Evolutionary conservation across 495 filamentous ascomycete genomes (phyloP), one percentile per base, ranked within the genome.

Genomic region (Cercophora scortea): DNA sequence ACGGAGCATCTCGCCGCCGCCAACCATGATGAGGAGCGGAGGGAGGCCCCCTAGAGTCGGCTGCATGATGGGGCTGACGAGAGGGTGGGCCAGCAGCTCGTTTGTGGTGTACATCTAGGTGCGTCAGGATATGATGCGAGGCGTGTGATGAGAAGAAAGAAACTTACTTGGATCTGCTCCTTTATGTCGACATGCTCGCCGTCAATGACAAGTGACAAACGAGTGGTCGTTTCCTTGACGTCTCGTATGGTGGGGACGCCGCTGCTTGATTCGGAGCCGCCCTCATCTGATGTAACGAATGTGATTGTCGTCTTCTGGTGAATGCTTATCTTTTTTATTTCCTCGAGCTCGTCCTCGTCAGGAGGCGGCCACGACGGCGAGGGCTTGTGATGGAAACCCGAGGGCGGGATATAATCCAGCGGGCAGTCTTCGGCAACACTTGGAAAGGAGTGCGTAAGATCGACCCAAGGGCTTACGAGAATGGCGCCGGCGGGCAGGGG

Each of bases 381-480:
- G 0, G 92, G 92, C 50, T 81, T 86, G 49, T 95, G 88, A 34
- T 87, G 79, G 61, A 97, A 97, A 0, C 92, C 92, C 53, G 85
- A 82, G 0, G 83, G 67, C 13, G 92, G 92, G 19, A 97, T 90
- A 59, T 95, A 97, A 61, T 97, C 92, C 13, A 82, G 66, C 0
- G 81, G 81, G 53, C 79, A 84, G 41, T 90, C 84, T 13, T 72
- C 76, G 12, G 83, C 81, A 38, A 96, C 81, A 56, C 90, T 95
- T 0, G 92, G 92, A 58, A 96, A 96, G 0, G 89, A 94, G 65
- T 96, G 92, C 9, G 88, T 95, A 34, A 96, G 68, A 64, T 97
- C 92, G 2, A 87, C 89, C 92, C 92, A 97, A 0, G 92, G 92
- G 32, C 87, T 91, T 42, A 97, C 87, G 52, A 97, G 69, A 40